Evolutionary conservation across 768 basidiomycete genomes (phyloP), one percentile per base, ranked within the genome.

Genomic region (Obba rivulosa): DNA sequence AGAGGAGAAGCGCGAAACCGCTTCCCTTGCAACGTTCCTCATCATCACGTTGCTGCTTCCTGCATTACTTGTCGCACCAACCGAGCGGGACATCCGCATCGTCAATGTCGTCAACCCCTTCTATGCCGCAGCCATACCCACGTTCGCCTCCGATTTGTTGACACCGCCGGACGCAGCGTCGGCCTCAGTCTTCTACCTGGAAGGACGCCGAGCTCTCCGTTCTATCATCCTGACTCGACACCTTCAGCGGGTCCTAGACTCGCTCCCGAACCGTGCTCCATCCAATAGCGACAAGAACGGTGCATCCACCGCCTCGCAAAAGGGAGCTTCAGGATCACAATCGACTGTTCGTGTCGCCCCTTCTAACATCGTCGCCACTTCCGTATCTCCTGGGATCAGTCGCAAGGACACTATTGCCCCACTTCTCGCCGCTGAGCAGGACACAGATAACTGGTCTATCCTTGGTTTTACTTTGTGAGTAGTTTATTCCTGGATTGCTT

Each of bases 31-130:
- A 18, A 85, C 85, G 2, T 94, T 92, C 67, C 69, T 92, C 47
- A 74, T 93, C 4, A 73, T 79, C 7, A 93, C 91, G 1, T 71
- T 89, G 5, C 74, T 96, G 0, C 75, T 95, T 0, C 92, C 92
- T 2, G 73, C 78, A 23, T 69, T 95, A 3, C 79, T 96, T 14
- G 80, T 87, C 21, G 85, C 88, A 0, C 92, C 92, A 0, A 73
- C 77, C n/a, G 92, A 93, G 61, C 77, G 92, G 31, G 89, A 93
- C 54, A 90, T 96, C 36, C 85, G 93, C n/a, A 79, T 96, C 54
- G 71, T 97, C 61, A 83, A 83, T 48, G 73, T 92, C 35, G 77
- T 94, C 61, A 92, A 92, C 50, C 92, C 92, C 2, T 90, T 91
- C 56, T 96, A 95, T 57, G 83, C 91, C 2, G 90, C 93, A 1